Percentiles rank a stretch among this genome's conserved stretches.
These are phyloP conservation scores for Monosporascus ibericus DNA, from an alignment of 2,329 filamentous ascomycete genomes.

Conservation along the genomic window DNA sequence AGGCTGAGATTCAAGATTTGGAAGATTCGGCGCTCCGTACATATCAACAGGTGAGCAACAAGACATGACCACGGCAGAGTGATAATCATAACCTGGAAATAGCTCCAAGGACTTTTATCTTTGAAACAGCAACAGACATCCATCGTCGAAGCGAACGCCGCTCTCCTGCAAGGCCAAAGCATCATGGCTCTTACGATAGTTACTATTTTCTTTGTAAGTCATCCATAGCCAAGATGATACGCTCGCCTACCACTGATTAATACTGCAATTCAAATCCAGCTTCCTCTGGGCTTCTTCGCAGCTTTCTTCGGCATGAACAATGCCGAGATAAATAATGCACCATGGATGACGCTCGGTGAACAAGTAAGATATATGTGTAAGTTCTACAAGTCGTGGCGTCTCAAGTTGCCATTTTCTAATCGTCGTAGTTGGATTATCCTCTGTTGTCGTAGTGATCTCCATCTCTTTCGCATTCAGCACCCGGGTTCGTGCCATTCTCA, in stretches of 20 bases:
- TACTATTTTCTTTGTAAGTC: conserved; percentile 27
- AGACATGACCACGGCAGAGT: not conserved
- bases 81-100: not conserved
- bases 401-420: not conserved
- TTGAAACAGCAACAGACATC: conserved; percentile 30
- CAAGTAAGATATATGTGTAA: conserved; percentile 19
- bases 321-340: conserved; percentile 5
- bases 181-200: conserved; percentile 29
- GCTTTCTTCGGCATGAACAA: not conserved
- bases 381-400: conserved; percentile 1
- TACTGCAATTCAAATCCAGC: not conserved
- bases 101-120: conserved; percentile 22
- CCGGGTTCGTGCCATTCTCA: conserved; percentile 5
- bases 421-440: conserved; percentile 18
- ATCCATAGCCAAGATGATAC: not conserved
- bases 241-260: not conserved
- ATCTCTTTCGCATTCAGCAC: conserved; percentile 17
- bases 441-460: conserved; percentile 17
- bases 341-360: conserved; percentile 6
- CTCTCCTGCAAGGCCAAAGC: conserved; percentile 24
- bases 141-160: conserved; percentile 26
- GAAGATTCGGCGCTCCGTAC: conserved; percentile 2
- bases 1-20: conserved; percentile 1
- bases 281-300: not conserved
- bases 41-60: conserved; percentile 15